Percentiles rank a stretch among this genome's conserved stretches.
Evolutionary conservation across 495 filamentous ascomycete species (phyloP).

Genomic region (Xylaria longipes): DNA sequence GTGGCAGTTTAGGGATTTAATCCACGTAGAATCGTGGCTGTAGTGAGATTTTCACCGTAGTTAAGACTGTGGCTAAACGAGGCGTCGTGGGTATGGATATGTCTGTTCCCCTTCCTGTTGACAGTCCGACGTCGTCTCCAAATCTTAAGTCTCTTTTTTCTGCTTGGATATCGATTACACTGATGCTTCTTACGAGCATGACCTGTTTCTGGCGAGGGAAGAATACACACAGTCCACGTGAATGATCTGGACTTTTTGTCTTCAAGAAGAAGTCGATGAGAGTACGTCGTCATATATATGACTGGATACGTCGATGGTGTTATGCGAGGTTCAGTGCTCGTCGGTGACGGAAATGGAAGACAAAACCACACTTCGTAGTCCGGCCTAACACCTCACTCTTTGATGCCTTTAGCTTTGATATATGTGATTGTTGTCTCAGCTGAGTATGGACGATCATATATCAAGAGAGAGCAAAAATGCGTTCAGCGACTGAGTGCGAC

Average conservation of each 20-base stretch:
- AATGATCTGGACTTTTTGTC: slow-evolving; percentile 4
- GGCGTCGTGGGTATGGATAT: neutral
- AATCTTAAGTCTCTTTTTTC: slow-evolving; percentile 23
- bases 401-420: slow-evolving; percentile 2
- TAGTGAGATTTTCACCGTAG: slow-evolving; percentile 2
- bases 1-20: slow-evolving; percentile 2
- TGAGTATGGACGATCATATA: slow-evolving; percentile 7
- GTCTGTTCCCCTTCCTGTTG: neutral
- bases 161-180: slow-evolving; percentile 19
- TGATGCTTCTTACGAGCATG: slow-evolving; percentile 24
- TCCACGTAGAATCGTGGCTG: slow-evolving; percentile 14
- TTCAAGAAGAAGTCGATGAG: slow-evolving; percentile 16
- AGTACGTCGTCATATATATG: slow-evolving; percentile 20
- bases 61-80: slow-evolving; percentile 6
- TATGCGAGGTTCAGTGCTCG: slow-evolving; percentile 20
- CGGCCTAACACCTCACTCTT: neutral
- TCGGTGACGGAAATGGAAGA: slow-evolving; percentile 20
- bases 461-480: slow-evolving; percentile 13
- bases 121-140: slow-evolving; percentile 10
- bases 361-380: slow-evolving; percentile 4
- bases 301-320: slow-evolving; percentile 7
- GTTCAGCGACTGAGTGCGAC: neutral
- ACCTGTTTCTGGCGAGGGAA: slow-evolving; percentile 13
- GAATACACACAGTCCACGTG: slow-evolving; percentile 14
- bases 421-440: slow-evolving; percentile 1